Base-by-base conservation (phyloP, 1,139 yeast species). In the Debaryomyces udenii region DNA sequence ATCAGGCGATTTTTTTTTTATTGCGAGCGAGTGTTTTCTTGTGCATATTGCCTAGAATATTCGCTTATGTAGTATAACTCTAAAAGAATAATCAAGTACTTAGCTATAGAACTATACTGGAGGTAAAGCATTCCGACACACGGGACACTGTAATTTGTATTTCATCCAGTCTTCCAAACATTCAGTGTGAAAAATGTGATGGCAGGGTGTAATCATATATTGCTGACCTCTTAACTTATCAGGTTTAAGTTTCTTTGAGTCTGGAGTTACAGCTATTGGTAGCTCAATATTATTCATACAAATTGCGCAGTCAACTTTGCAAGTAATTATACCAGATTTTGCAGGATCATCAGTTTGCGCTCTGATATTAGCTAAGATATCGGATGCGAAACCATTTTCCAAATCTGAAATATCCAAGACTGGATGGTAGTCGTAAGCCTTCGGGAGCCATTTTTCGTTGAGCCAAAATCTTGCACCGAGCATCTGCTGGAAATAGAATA, bases 151-250 rank as follows among this genome's bases (percentile, higher is more conserved):
- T 39, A 91, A 64, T 54, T 91, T 86, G 55, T 89, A 86, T 61
- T 85, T 80, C 96, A 91, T 89, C 98, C 98, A 91, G 50, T 78
- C 81, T 56, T 88, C 96, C 51, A 91, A 68, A 65, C 98, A 91
- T 27, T 79, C 83, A 1, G 88, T 76, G 56, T 91, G 98, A 74
- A 90, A 91, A 7, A 89, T 81, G 61, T 91, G 98, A 40, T 81
- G 76, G 59, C 98, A 91, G 1, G 98, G 97, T 0, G 98, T 89
- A 2, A 90, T 81, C 97, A 91, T 89, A 55, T 86, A 89, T 27
- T 68, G 64, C 44, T 69, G 67, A 47, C 66, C 64, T 35, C 61
- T 61, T 26, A 64, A 50, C 38, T 42, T 47, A 33, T 50, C 52
- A 35, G 42, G 46, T 29, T 46, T 50, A n/a, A 42, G 39, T 23